Conservation (phyloP, 768 basidiomycete species). For the Tylopilus sp. region DNA sequence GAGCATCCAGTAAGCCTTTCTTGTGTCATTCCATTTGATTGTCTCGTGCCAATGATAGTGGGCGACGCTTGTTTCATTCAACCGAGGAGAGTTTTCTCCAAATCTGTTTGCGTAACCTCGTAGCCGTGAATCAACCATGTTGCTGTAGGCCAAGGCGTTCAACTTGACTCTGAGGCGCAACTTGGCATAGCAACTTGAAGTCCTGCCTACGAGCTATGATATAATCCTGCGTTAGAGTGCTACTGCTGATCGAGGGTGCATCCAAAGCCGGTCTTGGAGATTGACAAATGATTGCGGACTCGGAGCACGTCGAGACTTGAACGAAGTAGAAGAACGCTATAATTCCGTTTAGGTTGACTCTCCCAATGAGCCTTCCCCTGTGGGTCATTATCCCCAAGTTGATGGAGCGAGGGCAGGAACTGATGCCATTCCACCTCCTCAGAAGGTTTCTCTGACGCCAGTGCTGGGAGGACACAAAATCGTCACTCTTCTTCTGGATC, state of each 20-base stretch:
- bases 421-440: conserved; percentile 48
- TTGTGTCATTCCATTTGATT: too few species aligned
- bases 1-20: conserved; percentile 4
- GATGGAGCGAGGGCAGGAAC: conserved; percentile 59
- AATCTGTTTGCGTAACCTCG: conserved; percentile 25
- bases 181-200: too few species aligned
- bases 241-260: conserved; percentile 87
- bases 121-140: conserved; percentile 83
- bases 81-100: conserved; percentile 29
- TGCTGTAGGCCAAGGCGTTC: conserved; percentile 54
- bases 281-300: conserved; percentile 95
- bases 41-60: too few species aligned
- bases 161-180: background rate
- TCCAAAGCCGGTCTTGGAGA: conserved; percentile 88
- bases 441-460: conserved; percentile 80
- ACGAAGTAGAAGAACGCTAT: conserved; percentile 94
- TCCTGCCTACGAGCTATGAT: too few species aligned
- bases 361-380: conserved; percentile 75
- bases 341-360: conserved; percentile 75
- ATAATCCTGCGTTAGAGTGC: conserved; percentile 55
- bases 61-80: background rate
- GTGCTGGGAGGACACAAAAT: conserved; percentile 91
- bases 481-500: conserved; percentile 87
- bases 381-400: conserved; percentile 35
- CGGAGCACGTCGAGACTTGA: conserved; percentile 90